Conservation (phyloP, 192 early-diverging fungal species). For the Podila epicladia region DNA sequence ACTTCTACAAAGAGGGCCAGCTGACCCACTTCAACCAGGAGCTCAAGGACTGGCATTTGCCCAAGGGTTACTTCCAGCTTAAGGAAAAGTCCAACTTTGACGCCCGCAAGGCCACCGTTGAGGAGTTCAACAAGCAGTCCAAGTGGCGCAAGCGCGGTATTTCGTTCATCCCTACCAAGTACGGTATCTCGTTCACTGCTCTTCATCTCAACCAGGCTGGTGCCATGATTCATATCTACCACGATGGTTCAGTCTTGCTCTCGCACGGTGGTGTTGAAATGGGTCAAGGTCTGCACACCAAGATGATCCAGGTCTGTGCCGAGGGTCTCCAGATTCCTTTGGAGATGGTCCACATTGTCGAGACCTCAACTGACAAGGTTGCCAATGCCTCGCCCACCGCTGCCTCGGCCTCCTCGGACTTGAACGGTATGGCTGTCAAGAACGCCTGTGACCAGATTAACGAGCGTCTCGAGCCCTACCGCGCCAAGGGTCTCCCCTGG, state of each 20-base stretch:
- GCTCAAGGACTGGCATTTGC: conserved; percentile 78
- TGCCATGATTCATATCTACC: conserved; percentile 86
- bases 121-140: conserved; percentile 75
- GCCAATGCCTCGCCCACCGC: conserved; percentile 85
- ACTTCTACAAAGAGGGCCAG: conserved; percentile 78
- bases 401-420: conserved; percentile 80
- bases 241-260: conserved; percentile 84
- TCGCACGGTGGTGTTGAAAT: conserved; percentile 91
- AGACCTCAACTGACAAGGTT: conserved; percentile 80
- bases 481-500: conserved; percentile 63
- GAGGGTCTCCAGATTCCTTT: conserved; percentile 81
- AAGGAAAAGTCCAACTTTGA: conserved; percentile 61
- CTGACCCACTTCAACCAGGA: conserved; percentile 76
- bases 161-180: conserved; percentile 83
- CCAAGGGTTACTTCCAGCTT: conserved; percentile 75
- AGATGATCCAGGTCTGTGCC: conserved; percentile 88
- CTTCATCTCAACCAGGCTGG: conserved; percentile 86
- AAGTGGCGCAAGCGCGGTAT: conserved; percentile 85
- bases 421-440: conserved; percentile 85
- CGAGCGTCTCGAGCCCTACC: conserved; percentile 76
- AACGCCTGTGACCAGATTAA: conserved; percentile 80
- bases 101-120: conserved; percentile 63
- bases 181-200: conserved; percentile 80
- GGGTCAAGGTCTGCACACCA: conserved; percentile 93
- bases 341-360: conserved; percentile 64